Conservation (phyloP, 2,329 filamentous ascomycete species). For the Teratosphaeria zuluensis region DNA sequence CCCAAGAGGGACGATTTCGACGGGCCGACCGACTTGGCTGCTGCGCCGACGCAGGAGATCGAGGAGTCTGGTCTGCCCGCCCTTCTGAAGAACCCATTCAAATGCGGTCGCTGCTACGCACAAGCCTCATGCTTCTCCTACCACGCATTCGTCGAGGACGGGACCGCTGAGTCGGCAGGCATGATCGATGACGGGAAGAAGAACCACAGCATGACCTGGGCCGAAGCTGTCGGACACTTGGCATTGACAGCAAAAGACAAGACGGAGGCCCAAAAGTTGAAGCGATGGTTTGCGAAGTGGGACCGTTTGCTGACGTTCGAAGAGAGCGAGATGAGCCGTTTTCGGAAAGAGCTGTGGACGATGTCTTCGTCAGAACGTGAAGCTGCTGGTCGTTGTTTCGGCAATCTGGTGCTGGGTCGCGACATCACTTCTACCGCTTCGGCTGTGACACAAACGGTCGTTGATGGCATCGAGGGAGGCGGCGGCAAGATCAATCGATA, state of each 20-base stretch:
- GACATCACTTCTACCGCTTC: conserved; percentile 15
- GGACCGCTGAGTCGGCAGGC: conserved; percentile 69
- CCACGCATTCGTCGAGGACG: conserved; percentile 79
- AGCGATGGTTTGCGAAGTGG: conserved; percentile 88
- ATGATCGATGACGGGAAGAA: conserved; percentile 55
- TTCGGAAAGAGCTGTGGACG: conserved; percentile 87
- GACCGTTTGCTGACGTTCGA: conserved; percentile 87
- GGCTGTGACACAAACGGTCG: conserved; percentile 7
- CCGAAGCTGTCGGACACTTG: conserved; percentile 54
- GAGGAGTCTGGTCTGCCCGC: conserved; percentile 61
- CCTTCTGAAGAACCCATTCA: conserved; percentile 72
- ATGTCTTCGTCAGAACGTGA: conserved; percentile 87
- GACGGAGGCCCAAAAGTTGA: conserved; percentile 54
- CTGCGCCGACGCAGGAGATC: conserved; percentile 11
- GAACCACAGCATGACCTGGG: conserved; percentile 44
- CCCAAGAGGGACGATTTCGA: conserved; percentile 6
- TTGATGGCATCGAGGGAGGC: conserved; percentile 21
- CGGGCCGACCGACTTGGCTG: background rate
- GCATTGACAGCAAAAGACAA: conserved; percentile 23
- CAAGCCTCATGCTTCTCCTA: conserved; percentile 88
- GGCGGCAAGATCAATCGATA: conserved; percentile 84
- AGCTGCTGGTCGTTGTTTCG: conserved; percentile 79
- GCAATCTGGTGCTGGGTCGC: conserved; percentile 67
- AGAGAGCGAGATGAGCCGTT: conserved; percentile 80
- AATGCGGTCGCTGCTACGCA: conserved; percentile 82